Conservation (phyloP, 345 rosid genomes). For the Psidium guajava region DNA sequence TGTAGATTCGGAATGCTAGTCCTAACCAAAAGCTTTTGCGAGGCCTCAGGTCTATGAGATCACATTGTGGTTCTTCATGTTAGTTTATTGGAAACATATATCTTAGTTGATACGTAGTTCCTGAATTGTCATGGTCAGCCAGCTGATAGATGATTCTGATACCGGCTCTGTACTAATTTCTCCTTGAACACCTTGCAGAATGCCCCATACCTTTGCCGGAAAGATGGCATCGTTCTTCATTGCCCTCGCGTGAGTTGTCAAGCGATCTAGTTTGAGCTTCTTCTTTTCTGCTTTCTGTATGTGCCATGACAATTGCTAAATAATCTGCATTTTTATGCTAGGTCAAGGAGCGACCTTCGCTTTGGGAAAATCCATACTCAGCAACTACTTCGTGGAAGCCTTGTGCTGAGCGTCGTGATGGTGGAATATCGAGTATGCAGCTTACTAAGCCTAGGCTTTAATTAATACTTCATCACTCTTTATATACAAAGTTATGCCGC, state of each 20-base stretch:
- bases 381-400: constrained; percentile 99
- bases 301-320: background rate
- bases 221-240: constrained; percentile 89
- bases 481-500: background rate
- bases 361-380: constrained; percentile 92
- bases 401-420: constrained; percentile 83
- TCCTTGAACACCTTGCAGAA: constrained; percentile 30
- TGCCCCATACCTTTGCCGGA: constrained; percentile 83
- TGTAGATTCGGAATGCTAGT: background rate
- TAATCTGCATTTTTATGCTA: constrained; percentile 7
- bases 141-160: background rate
- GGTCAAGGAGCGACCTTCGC: constrained; percentile 94
- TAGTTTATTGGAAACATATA: background rate
- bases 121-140: background rate
- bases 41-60: background rate
- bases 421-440: constrained; percentile 63
- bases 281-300: background rate
- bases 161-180: background rate
- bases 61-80: background rate
- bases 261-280: background rate
- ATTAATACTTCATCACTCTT: background rate
- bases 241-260: constrained; percentile 74
- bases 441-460: background rate
- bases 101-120: background rate
- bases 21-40: background rate